Conservation (phyloP, 2,329 filamentous ascomycete species). For the Colletotrichum endophyticum region DNA sequence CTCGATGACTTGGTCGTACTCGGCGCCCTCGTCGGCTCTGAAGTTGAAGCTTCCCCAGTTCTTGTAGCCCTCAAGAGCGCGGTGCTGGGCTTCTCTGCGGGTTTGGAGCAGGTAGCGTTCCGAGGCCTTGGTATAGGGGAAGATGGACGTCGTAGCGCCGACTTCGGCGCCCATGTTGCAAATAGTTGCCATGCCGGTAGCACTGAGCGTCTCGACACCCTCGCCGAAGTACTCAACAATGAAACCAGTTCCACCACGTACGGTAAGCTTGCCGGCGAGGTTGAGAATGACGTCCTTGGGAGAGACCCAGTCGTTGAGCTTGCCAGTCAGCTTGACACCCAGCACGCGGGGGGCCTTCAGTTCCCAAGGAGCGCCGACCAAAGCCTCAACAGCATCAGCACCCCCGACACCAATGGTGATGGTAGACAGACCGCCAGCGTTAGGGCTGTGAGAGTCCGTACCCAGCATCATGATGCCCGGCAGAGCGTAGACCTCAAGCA, state of each 20-base stretch:
- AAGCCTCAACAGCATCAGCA: constrained; percentile 94
- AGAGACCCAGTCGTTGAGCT: constrained; percentile 87
- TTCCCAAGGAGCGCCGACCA: constrained; percentile 97
- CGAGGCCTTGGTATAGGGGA: constrained; percentile 88
- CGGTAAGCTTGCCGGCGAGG: constrained; percentile 87
- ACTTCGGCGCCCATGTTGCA: constrained; percentile 92
- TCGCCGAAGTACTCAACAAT: constrained; percentile 95
- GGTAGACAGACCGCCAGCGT: constrained; percentile 91
- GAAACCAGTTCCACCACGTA: constrained; percentile 91
- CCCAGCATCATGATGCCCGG: constrained; percentile 98
- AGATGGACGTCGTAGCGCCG: constrained; percentile 93
- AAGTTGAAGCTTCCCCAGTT: constrained; percentile 45
- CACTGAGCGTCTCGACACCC: constrained; percentile 86
- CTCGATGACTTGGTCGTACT: constrained; percentile 90
- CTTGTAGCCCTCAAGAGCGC: constrained; percentile 17
- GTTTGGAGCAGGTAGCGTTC: constrained; percentile 87
- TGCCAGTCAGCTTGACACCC: constrained; percentile 82
- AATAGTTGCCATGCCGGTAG: constrained; percentile 91
- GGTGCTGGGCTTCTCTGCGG: constrained; percentile 58
- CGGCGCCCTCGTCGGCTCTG: constrained; percentile 77
- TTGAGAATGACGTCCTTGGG: constrained; percentile 96
- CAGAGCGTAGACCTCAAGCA: constrained; percentile 97
- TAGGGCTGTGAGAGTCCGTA: constrained; percentile 96
- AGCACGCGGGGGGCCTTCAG: constrained; percentile 92
- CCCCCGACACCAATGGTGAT: constrained; percentile 97